Evolutionary conservation across 352 stramenopile species (phyloP).

Genomic region (Pythium apleroticum): DNA sequence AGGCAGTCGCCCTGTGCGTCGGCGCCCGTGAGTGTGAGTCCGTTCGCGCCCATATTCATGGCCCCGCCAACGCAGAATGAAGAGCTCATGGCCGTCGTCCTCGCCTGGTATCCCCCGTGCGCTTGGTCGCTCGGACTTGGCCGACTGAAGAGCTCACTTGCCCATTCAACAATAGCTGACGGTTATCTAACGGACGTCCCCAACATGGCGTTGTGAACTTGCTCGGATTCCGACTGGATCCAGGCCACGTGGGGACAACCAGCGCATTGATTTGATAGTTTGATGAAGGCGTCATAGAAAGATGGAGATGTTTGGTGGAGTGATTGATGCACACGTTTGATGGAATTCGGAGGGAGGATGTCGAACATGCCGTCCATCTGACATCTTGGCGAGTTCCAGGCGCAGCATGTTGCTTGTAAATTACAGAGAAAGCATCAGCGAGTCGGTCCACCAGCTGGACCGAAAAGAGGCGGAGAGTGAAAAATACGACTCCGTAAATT

Average conservation of each 20-base stretch:
- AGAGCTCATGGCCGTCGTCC: background rate
- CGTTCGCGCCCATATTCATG: constrained; percentile 61
- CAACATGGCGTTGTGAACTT: background rate
- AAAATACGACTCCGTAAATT: background rate
- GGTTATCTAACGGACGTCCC: constrained; percentile 22
- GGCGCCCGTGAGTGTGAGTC: constrained; percentile 49
- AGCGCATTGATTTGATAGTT: background rate
- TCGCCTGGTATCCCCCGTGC: background rate
- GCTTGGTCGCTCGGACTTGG: background rate
- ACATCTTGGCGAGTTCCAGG: background rate
- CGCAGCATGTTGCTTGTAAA: too few species aligned
- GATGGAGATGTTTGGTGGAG: background rate
- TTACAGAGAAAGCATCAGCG: background rate
- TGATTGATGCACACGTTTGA: background rate
- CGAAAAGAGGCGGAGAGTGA: background rate
- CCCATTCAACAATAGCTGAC: constrained; percentile 34
- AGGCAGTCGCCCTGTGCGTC: constrained; percentile 54
- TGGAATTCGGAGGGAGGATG: background rate
- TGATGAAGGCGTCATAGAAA: background rate
- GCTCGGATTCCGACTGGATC: background rate
- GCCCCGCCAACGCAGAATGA: constrained; percentile 63
- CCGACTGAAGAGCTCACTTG: constrained; percentile 2
- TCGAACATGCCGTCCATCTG: background rate
- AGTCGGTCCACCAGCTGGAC: background rate
- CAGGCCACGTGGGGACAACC: background rate